A percentile compares a stretch with the other conserved stretches of the same genome.
Evolutionary conservation across 352 stramenopile genomes (phyloP).

Genomic region (Elongisporangium prolatum): DNA sequence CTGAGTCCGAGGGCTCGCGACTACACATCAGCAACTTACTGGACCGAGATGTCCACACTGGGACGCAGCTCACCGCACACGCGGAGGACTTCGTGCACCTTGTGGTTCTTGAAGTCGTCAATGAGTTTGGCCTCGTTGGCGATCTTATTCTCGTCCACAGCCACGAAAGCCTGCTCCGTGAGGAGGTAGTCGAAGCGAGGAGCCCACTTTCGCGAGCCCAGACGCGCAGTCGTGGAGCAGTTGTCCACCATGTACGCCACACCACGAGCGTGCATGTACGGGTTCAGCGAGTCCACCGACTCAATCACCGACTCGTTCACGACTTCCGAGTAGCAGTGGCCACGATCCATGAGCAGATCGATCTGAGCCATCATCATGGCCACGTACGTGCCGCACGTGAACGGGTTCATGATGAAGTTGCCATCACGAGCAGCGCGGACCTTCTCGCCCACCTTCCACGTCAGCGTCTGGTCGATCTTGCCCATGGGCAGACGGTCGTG

Average conservation of each 20-base stretch:
- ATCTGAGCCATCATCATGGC: conserved; percentile 99
- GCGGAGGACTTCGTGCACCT: conserved; percentile 94
- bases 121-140: conserved; percentile 85
- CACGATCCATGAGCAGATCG: conserved; percentile 94
- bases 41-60: conserved; percentile 93
- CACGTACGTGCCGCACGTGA: conserved; percentile 96
- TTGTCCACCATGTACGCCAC: conserved; percentile 99
- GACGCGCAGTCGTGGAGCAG: conserved; percentile 98
- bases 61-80: conserved; percentile 95
- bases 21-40: conserved; percentile 32
- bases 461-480: conserved; percentile 97
- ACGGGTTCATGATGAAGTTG: conserved; percentile 97
- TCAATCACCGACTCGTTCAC: conserved; percentile 99
- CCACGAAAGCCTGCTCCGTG: conserved; percentile 95
- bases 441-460: conserved; percentile 96
- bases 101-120: conserved; percentile 94
- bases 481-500: conserved; percentile 94
- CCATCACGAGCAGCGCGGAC: conserved; percentile 92
- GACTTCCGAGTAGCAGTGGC: conserved; percentile 97
- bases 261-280: conserved; percentile 98
- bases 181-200: conserved; percentile 98
- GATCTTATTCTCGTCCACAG: conserved; percentile 93
- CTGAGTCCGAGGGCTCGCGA: no score
- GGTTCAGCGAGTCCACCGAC: conserved; percentile 96
- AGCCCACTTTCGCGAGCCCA: conserved; percentile 97